phyloP scores from a whole-genome alignment of 768 basidiomycete genomes.

The Exidia glandulosa region DNA sequence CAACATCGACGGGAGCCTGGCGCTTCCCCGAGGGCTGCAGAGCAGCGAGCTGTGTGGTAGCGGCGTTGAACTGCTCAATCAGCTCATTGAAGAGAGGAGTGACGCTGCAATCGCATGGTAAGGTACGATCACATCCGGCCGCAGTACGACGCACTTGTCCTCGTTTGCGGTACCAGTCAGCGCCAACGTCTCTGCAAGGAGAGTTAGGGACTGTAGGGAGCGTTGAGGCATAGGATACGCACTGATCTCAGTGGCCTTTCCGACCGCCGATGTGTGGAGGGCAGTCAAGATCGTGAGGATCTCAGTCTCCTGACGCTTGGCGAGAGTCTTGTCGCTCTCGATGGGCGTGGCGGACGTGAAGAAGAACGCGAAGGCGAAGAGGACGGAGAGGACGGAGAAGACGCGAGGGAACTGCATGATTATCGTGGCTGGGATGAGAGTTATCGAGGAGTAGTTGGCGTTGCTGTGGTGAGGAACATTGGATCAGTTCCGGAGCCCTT shows the following conservation, averaged over 20 bases:
- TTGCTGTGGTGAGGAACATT: too few species aligned
- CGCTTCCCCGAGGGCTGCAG: conserved; percentile 12
- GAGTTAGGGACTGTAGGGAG: neutral
- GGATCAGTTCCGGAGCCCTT: too few species aligned
- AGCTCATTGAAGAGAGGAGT: conserved; percentile 15
- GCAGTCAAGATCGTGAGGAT: conserved; percentile 12
- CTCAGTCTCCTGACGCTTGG: conserved; percentile 10
- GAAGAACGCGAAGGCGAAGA: neutral
- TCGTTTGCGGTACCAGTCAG: conserved; percentile 11
- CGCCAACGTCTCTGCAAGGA: neutral
- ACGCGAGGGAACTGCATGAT: neutral
- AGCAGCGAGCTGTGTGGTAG: conserved; percentile 9
- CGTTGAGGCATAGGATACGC: neutral
- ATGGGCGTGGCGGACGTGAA: neutral
- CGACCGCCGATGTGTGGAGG: conserved; percentile 12
- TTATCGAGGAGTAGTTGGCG: neutral
- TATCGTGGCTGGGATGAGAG: neutral
- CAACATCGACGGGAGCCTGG: conserved; percentile 15
- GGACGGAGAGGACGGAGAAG: neutral
- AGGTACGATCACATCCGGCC: too few species aligned
- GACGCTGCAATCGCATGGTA: too few species aligned
- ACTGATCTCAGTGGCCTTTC: conserved; percentile 16
- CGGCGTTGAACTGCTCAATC: conserved; percentile 14
- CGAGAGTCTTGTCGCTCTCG: neutral
- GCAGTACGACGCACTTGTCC: too few species aligned